These are phyloP conservation scores for Corylus avellana DNA, from an alignment of 306 rosid genomes.

Conservation along the genomic window DNA sequence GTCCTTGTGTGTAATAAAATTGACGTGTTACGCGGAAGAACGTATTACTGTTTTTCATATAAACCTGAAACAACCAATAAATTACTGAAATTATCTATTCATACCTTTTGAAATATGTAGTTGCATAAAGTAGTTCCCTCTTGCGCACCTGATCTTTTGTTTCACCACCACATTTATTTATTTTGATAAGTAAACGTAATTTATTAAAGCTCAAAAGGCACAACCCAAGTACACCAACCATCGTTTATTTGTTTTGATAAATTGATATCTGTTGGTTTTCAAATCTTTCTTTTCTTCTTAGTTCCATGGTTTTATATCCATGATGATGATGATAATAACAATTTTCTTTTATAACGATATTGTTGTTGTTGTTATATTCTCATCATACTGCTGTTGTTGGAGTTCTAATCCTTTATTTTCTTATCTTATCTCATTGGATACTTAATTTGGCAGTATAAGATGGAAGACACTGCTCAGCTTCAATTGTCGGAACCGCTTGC, in stretches of 20 bases:
- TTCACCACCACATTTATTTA: neutral
- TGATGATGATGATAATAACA: neutral
- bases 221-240: neutral
- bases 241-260: neutral
- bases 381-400: too few species aligned
- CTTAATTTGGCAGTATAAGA: slow-evolving; percentile 74
- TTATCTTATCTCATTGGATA: slow-evolving; percentile 16
- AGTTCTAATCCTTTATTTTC: neutral
- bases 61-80: neutral
- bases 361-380: neutral
- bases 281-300: neutral
- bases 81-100: neutral
- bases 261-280: neutral
- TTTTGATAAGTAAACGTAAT: neutral
- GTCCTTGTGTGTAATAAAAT: neutral
- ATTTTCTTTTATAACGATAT: neutral
- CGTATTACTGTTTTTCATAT: neutral
- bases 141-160: neutral
- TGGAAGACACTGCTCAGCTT: slow-evolving; percentile 99
- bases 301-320: neutral
- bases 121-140: neutral
- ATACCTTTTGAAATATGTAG: neutral
- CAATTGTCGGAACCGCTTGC: slow-evolving; percentile 92
- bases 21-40: neutral
- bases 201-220: too few species aligned